These are phyloP conservation scores for Globisporangium paroecandrum DNA, from an alignment of 352 stramenopile genomes.

Conservation along the genomic window DNA sequence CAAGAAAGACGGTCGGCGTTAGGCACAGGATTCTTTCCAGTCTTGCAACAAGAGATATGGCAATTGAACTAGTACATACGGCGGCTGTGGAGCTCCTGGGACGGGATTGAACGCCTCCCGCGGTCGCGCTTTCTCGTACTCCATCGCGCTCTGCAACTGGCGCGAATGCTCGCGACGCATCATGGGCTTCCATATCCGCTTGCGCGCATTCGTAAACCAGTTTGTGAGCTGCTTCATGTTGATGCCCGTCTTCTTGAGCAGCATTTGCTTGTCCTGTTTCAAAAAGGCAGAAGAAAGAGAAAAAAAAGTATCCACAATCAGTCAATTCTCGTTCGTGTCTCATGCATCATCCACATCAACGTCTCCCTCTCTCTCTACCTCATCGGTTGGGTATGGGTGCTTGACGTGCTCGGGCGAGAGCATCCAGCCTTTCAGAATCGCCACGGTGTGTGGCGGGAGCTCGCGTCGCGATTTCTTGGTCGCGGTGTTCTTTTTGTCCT, in stretches of 20 bases:
- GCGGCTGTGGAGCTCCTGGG: constrained; percentile 16
- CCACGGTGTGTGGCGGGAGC: constrained; percentile 78
- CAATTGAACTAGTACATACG: constrained; percentile 15
- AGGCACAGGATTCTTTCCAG: not conserved
- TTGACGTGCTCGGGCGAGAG: constrained; percentile 87
- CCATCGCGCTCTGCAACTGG: constrained; percentile 67
- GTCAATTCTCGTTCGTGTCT: not conserved
- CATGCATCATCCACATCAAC: not conserved
- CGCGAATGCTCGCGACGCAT: constrained; percentile 82
- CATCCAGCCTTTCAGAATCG: constrained; percentile 88
- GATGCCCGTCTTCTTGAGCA: constrained; percentile 86
- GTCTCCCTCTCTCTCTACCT: constrained; percentile 28
- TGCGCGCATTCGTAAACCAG: constrained; percentile 88
- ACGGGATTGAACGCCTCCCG: constrained; percentile 26
- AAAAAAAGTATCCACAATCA: not conserved
- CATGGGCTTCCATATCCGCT: constrained; percentile 89
- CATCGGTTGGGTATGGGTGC: constrained; percentile 86
- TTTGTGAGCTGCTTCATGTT: constrained; percentile 91
- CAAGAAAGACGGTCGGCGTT: not conserved
- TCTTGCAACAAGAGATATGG: not conserved
- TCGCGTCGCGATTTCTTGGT: constrained; percentile 81
- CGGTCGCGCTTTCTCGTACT: constrained; percentile 57
- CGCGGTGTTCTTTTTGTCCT: constrained; percentile 34
- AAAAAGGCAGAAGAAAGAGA: not conserved
- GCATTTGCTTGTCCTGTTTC: constrained; percentile 82